These are phyloP conservation scores for Aspergillus melleus DNA, from an alignment of 2,329 filamentous ascomycete species.

Conservation along the genomic window DNA sequence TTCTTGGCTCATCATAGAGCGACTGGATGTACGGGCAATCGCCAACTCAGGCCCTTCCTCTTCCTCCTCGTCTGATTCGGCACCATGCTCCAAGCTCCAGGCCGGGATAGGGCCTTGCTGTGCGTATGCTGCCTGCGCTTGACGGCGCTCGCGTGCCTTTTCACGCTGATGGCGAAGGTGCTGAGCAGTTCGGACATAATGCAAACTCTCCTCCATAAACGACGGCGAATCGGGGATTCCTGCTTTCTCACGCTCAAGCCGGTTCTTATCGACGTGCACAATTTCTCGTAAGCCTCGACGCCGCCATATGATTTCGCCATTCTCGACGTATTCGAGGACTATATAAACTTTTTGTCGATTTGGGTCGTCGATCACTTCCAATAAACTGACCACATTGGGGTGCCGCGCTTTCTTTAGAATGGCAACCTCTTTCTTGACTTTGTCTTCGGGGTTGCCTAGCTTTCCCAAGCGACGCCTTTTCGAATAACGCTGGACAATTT, in stretches of 20 bases:
- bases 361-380: constrained; percentile 97
- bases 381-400: constrained; percentile 90
- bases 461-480: constrained; percentile 88
- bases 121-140: constrained; percentile 58
- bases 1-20: constrained; percentile 43
- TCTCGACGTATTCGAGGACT: constrained; percentile 90
- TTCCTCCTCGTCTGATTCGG: constrained; percentile 53
- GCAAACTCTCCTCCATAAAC: constrained; percentile 45
- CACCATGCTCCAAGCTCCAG: constrained; percentile 85
- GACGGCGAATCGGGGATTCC: constrained; percentile 70
- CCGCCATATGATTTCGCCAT: constrained; percentile 92
- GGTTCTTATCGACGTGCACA: constrained; percentile 75
- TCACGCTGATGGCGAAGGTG: constrained; percentile 48
- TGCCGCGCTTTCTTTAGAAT: constrained; percentile 98
- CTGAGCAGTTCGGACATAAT: constrained; percentile 41
- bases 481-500: constrained; percentile 95
- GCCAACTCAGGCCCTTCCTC: constrained; percentile 39
- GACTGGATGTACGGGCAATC: constrained; percentile 34
- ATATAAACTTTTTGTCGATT: constrained; percentile 98
- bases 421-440: constrained; percentile 92
- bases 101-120: constrained; percentile 58
- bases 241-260: constrained; percentile 72
- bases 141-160: constrained; percentile 60
- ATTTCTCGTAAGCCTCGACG: constrained; percentile 84
- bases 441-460: constrained; percentile 65